A percentile compares a stretch with the other conserved stretches of the same genome.
Evolutionary conservation across 2,329 filamentous ascomycete species (phyloP).

Genomic region (Coleophoma cylindrospora): DNA sequence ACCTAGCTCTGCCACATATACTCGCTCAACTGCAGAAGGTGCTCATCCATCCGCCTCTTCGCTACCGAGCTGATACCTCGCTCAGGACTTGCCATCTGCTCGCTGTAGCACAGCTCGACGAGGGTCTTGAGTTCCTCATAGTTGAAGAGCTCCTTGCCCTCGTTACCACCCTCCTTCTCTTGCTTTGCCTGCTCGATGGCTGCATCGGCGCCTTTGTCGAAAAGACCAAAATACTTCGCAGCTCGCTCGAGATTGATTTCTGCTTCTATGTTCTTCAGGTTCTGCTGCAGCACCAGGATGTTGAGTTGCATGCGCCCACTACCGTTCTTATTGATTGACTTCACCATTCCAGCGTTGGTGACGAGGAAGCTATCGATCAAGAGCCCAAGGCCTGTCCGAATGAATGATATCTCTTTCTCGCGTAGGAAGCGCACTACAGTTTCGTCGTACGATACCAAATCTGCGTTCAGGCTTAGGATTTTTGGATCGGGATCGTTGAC

Average conservation of each 20-base stretch:
- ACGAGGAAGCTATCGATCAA: slow-evolving; percentile 80
- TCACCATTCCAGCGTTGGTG: slow-evolving; percentile 63
- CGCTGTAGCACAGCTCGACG: slow-evolving; percentile 64
- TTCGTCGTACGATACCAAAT: slow-evolving; percentile 84
- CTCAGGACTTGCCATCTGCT: slow-evolving; percentile 60
- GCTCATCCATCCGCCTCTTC: slow-evolving; percentile 65
- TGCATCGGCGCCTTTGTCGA: slow-evolving; percentile 58
- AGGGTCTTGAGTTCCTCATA: slow-evolving; percentile 64
- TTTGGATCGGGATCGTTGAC: slow-evolving; percentile 74
- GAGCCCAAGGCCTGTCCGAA: slow-evolving; percentile 69
- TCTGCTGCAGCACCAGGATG: slow-evolving; percentile 91
- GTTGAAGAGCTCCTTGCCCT: slow-evolving; percentile 43
- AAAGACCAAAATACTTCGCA: slow-evolving; percentile 65
- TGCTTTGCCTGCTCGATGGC: slow-evolving; percentile 59
- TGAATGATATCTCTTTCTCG: slow-evolving; percentile 64
- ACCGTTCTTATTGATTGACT: slow-evolving; percentile 79
- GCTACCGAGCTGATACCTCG: slow-evolving; percentile 63
- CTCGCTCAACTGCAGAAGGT: slow-evolving; percentile 65
- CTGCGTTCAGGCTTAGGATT: slow-evolving; percentile 77
- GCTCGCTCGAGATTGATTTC: slow-evolving; percentile 59
- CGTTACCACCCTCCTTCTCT: slow-evolving; percentile 24
- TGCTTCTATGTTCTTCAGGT: slow-evolving; percentile 86
- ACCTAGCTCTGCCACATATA: slow-evolving; percentile 56
- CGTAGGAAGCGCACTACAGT: slow-evolving; percentile 71
- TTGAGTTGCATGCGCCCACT: slow-evolving; percentile 89